These are phyloP conservation scores for Paecilomyces niveus DNA, from an alignment of 2,329 filamentous ascomycete species.

Conservation along the genomic window DNA sequence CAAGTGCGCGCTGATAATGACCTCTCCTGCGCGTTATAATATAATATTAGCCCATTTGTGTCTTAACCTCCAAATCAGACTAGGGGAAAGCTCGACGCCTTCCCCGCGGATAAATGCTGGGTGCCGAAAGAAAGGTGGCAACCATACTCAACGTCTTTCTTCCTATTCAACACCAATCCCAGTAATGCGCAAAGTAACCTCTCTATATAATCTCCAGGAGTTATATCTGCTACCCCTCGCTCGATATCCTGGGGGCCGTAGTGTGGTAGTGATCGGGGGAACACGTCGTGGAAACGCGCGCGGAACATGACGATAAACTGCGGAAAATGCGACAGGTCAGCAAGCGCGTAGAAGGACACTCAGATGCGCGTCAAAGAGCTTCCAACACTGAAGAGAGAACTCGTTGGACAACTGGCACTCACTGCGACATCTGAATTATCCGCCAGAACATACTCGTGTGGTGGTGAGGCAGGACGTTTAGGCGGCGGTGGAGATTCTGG, in stretches of 20 bases:
- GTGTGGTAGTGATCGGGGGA: constrained; percentile 78
- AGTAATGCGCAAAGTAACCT: constrained; percentile 83
- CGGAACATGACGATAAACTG: constrained; percentile 99
- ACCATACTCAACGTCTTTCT: constrained; percentile 96
- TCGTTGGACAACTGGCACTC: constrained; percentile 41
- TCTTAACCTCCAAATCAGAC: not conserved
- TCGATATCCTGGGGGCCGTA: constrained; percentile 96
- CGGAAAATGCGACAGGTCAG: constrained; percentile 24
- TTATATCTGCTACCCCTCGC: constrained; percentile 67
- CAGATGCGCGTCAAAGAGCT: constrained; percentile 11
- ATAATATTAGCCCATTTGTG: constrained; percentile 21
- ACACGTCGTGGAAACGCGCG: constrained; percentile 82
- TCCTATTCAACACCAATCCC: constrained; percentile 83
- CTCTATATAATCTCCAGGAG: constrained; percentile 80
- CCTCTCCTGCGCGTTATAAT: constrained; percentile 57
- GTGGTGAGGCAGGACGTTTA: constrained; percentile 79
- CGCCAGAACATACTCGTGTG: constrained; percentile 81
- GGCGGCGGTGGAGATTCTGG: constrained; percentile 55
- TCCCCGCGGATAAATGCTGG: not conserved
- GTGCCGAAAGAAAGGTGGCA: constrained; percentile 12
- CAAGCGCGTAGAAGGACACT: constrained; percentile 19
- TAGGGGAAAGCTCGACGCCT: not conserved
- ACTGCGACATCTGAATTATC: constrained; percentile 92
- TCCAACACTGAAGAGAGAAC: constrained; percentile 28
- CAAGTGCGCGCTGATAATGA: constrained; percentile 86